phyloP scores from a whole-genome alignment of 2,329 filamentous ascomycete genomes.

The Colletotrichum eremochloae region DNA sequence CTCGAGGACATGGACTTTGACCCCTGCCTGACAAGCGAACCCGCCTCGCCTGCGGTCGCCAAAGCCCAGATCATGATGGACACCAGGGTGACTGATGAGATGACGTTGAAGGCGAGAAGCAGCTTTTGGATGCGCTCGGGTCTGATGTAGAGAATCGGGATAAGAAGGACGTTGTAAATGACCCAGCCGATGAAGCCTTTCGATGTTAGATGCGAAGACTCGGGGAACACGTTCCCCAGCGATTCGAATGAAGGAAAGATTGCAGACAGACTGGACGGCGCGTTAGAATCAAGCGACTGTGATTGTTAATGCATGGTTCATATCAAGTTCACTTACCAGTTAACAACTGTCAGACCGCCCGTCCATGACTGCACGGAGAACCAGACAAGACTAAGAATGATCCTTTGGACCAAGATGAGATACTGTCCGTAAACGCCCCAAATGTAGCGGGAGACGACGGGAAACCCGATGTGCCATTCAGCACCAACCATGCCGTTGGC shows the following conservation, averaged over 20 bases:
- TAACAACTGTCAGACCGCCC: slow-evolving; percentile 45
- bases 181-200: slow-evolving; percentile 50
- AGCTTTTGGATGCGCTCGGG: slow-evolving; percentile 55
- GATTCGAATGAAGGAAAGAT: slow-evolving; percentile 47
- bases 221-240: slow-evolving; percentile 46
- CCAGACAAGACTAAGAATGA: slow-evolving; percentile 56
- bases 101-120: slow-evolving; percentile 48
- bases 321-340: slow-evolving; percentile 13
- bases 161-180: slow-evolving; percentile 47
- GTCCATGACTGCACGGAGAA: slow-evolving; percentile 52
- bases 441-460: slow-evolving; percentile 54
- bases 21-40: slow-evolving; percentile 45
- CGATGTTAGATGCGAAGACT: slow-evolving; percentile 44
- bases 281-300: background rate
- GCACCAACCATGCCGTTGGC: slow-evolving; percentile 33
- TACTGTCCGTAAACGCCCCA: slow-evolving; percentile 58
- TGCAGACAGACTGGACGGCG: slow-evolving; percentile 44
- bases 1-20: slow-evolving; percentile 31
- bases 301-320: too few species aligned
- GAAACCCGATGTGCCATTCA: slow-evolving; percentile 58
- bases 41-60: slow-evolving; percentile 50
- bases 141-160: slow-evolving; percentile 58
- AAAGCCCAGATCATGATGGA: slow-evolving; percentile 54
- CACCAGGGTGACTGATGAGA: slow-evolving; percentile 49
- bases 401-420: slow-evolving; percentile 54